Conservation (phyloP, 345 rosid species). For the Eucalyptus marginata region DNA sequence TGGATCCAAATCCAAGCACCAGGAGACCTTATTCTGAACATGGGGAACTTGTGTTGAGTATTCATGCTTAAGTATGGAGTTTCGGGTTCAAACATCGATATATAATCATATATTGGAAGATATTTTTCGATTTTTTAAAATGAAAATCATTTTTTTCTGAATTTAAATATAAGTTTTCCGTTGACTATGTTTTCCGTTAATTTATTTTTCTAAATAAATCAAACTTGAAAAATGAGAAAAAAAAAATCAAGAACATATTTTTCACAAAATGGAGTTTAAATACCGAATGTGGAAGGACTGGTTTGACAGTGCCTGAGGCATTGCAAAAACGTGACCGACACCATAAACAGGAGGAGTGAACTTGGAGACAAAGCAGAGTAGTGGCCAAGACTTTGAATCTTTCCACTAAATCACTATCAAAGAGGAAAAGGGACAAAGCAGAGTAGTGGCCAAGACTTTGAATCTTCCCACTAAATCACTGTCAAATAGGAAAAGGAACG, state of each 20-base stretch:
- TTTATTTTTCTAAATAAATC: too few species aligned
- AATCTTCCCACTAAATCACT: neutral
- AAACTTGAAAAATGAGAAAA: too few species aligned
- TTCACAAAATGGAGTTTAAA: neutral
- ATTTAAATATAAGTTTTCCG: too few species aligned
- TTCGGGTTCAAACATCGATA: rapidly evolving
- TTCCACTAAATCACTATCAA: neutral
- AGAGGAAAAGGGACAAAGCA: neutral
- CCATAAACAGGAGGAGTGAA: neutral
- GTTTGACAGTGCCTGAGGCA: neutral
- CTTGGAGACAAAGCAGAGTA: neutral
- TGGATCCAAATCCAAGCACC: neutral
- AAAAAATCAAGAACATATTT: neutral
- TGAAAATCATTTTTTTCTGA: neutral
- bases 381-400: neutral
- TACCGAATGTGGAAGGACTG: neutral
- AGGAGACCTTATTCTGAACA: rapidly evolving
- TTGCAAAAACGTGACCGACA: neutral
- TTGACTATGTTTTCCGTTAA: too few species aligned
- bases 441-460: neutral
- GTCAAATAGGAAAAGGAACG: neutral
- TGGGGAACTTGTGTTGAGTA: rapidly evolving
- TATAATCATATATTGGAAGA: neutral
- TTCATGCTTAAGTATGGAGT: too few species aligned
- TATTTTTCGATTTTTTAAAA: too few species aligned